phyloP scores from a whole-genome alignment of 495 filamentous ascomycete species.

The Aspergillus nidulans region DNA sequence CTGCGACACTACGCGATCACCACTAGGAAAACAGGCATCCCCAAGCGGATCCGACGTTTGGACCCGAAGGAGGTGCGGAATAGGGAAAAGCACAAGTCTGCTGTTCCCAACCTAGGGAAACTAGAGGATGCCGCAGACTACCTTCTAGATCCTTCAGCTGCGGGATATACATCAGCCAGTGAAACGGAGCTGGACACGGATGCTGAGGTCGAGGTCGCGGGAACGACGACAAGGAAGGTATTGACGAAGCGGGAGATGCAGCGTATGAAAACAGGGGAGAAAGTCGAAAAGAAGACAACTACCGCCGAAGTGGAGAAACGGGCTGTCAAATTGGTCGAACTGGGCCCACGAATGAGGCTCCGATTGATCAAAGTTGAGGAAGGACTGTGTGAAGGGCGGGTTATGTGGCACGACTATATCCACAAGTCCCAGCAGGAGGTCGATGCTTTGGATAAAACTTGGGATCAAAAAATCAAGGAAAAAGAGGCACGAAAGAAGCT shows the following conservation, averaged over 20 bases:
- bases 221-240: constrained; percentile 64
- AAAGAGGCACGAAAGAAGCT: constrained; percentile 75
- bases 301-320: constrained; percentile 64
- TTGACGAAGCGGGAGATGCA: constrained; percentile 61
- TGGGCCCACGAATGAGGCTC: constrained; percentile 85
- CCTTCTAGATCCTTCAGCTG: constrained; percentile 77
- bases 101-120: constrained; percentile 82
- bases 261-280: constrained; percentile 43
- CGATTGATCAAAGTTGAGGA: constrained; percentile 96
- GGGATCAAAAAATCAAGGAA: constrained; percentile 71
- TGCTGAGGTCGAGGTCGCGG: constrained; percentile 88
- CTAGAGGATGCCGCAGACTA: constrained; percentile 94
- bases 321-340: constrained; percentile 84
- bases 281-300: constrained; percentile 30
- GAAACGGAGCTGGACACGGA: constrained; percentile 92
- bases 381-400: constrained; percentile 80
- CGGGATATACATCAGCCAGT: constrained; percentile 86
- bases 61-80: constrained; percentile 77
- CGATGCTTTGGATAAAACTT: constrained; percentile 69
- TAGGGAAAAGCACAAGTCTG: constrained; percentile 58
- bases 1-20: constrained; percentile 93
- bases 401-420: constrained; percentile 97
- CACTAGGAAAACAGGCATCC: constrained; percentile 78
- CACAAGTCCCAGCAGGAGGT: constrained; percentile 76
- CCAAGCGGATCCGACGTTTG: constrained; percentile 74